These are phyloP conservation scores for Wallacemonas sp. DNA, from an alignment of 208 protist genomes.

Conservation along the genomic window DNA sequence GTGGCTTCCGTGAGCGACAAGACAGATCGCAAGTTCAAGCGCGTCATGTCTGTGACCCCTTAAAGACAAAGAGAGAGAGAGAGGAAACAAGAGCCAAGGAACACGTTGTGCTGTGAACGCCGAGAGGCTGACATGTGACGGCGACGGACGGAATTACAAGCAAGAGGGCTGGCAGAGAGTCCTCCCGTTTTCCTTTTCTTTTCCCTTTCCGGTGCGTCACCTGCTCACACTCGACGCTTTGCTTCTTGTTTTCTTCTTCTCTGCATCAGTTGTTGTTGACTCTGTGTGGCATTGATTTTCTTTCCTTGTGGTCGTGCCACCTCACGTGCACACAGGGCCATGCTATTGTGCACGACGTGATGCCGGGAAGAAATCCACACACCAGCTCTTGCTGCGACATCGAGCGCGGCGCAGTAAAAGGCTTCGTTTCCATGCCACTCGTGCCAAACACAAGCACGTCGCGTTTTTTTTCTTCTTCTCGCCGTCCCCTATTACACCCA, in stretches of 20 bases:
- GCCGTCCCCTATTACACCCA: background rate
- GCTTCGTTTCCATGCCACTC: no score
- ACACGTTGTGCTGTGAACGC: background rate
- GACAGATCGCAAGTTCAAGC: conserved; percentile 76
- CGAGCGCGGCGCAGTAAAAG: background rate
- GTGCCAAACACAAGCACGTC: no score
- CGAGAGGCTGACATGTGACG: background rate
- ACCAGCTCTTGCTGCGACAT: background rate
- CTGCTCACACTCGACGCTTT: no score
- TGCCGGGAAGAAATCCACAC: no score
- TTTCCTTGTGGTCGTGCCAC: no score
- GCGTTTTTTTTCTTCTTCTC: conserved; percentile 13
- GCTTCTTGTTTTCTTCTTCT: conserved; percentile 12
- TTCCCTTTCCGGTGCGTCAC: no score
- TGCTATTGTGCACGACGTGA: no score
- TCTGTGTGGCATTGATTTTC: no score
- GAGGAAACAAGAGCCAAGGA: background rate
- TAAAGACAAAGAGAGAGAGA: conserved; percentile 7
- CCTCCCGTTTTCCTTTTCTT: no score
- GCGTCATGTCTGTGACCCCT: conserved; percentile 64
- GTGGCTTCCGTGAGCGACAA: conserved; percentile 96
- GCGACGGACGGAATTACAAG: background rate
- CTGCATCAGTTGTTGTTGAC: conserved; percentile 5
- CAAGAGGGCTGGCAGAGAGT: no score
- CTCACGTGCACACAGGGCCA: no score